Evolutionary conservation across 1,139 yeast genomes (phyloP), one percentile per base, ranked within the genome.

Genomic region (Tardiomyces digboiensis): DNA sequence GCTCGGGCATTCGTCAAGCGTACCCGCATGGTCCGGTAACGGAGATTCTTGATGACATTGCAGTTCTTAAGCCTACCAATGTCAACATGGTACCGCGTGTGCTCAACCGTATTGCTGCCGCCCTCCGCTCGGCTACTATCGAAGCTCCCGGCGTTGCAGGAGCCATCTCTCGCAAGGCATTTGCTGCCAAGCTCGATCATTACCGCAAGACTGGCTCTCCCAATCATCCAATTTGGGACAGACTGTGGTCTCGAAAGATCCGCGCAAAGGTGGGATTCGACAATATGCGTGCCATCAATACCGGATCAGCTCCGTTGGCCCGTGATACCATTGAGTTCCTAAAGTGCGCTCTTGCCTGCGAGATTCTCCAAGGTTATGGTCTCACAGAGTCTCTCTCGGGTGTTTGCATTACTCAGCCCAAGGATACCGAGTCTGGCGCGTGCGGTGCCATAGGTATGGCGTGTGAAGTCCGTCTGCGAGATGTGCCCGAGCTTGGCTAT

Each of bases 231-330:
- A 36, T 75, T 21, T 75, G 76, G 64, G 84, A 80, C 55, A 56
- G 64, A 26, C 55, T 76, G 6, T 60, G 80, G 58, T 60, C 75
- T 39, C 67, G 70, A 40, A 75, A 78, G 56, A 64, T 83, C 43
- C 69, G 82, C 45, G 66, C 65, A 41, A 70, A 74, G 39, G 59
- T 80, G 41, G 91, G 91, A 0, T 72, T 81, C 52, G 77, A 73
- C 37, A 68, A 77, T 40, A 59, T 74, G 44, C 50, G 58, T 33
- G 55, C 65, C 40, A 57, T 74, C 46, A 60, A 74, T 26, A 70
- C 81, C 21, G 94, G 94, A 1, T 80, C 88, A 29, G 94, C 94
- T 3, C 93, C 94, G 19, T 75, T 84, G 45, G 66, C 82, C 19
- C 70, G 74, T 19, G 77, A 74, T 33, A 79, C 86, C 10, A 65